Evolutionary conservation across 2,329 filamentous ascomycete genomes (phyloP).

Genomic region (Berkeleyomyces rouxiae): DNA sequence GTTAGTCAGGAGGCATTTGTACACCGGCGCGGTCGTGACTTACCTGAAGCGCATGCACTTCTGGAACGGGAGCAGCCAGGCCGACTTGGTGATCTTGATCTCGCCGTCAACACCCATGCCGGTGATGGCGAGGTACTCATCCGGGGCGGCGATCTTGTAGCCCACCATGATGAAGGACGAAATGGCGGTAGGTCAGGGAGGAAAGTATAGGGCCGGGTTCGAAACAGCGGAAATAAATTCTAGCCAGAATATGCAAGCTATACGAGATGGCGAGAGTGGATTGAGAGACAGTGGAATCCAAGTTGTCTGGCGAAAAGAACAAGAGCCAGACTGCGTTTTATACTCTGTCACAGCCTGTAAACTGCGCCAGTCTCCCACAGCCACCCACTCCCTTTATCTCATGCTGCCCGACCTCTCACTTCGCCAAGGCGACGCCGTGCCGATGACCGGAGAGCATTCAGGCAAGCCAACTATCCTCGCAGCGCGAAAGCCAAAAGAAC

Average conservation of each 20-base stretch:
- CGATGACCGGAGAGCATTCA: neutral
- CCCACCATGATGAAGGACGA: constrained; percentile 28
- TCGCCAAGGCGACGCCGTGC: neutral
- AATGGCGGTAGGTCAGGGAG: neutral
- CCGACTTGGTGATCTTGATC: constrained; percentile 61
- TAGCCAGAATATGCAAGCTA: neutral
- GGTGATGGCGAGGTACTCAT: constrained; percentile 77
- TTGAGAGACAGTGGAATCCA: neutral
- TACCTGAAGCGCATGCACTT: constrained; percentile 37
- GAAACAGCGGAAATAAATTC: neutral
- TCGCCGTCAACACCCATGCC: constrained; percentile 55
- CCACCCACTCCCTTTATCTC: neutral
- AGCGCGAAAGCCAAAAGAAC: too few relatives aligned
- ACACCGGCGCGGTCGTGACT: neutral
- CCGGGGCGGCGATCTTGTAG: constrained; percentile 55
- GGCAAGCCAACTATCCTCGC: too few relatives aligned
- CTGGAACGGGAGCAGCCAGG: constrained; percentile 56
- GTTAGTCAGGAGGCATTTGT: neutral
- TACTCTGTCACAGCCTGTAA: neutral
- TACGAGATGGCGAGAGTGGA: neutral
- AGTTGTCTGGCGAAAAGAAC: neutral
- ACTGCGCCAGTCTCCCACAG: neutral
- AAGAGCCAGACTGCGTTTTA: neutral
- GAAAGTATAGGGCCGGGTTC: neutral
- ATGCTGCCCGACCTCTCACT: neutral